Percentiles rank a stretch among this genome's conserved stretches.
These are phyloP conservation scores for Glarea lozoyensis DNA, from an alignment of 495 filamentous ascomycete species.

Conservation along the genomic window DNA sequence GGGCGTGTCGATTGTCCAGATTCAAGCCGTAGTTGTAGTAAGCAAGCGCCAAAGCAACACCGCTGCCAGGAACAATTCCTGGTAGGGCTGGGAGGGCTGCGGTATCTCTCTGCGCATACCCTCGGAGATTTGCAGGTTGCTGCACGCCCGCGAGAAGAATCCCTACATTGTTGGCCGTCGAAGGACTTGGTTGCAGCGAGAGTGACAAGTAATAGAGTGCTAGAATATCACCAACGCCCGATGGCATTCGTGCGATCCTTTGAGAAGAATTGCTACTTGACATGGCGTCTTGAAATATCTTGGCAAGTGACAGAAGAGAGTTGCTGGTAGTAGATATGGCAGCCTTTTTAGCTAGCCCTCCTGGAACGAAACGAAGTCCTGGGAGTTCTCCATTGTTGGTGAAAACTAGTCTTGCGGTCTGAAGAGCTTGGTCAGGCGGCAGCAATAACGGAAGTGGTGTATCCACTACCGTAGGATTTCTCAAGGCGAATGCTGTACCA, in stretches of 20 bases:
- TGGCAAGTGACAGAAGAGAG: slow-evolving; percentile 86
- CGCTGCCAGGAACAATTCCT: slow-evolving; percentile 77
- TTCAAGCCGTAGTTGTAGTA: slow-evolving; percentile 93
- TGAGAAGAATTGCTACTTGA: slow-evolving; percentile 58
- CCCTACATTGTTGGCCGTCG: slow-evolving; percentile 97
- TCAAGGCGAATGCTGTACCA: slow-evolving; percentile 19
- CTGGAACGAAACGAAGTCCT: slow-evolving; percentile 66
- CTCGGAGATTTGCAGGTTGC: slow-evolving; percentile 48
- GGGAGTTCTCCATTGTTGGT: slow-evolving; percentile 61
- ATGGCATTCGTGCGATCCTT: slow-evolving; percentile 48
- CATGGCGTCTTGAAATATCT: slow-evolving; percentile 99
- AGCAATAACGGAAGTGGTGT: slow-evolving; percentile 59
- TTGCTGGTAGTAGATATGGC: slow-evolving; percentile 94
- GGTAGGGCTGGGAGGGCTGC: slow-evolving; percentile 45
- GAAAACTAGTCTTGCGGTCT: slow-evolving; percentile 82
- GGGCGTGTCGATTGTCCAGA: slow-evolving; percentile 86
- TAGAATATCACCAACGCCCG: slow-evolving; percentile 85
- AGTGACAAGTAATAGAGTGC: slow-evolving; percentile 95
- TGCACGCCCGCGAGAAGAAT: slow-evolving; percentile 93
- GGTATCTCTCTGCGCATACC: slow-evolving; percentile 20
- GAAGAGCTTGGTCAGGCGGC: slow-evolving; percentile 72
- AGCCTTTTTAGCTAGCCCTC: slow-evolving; percentile 65
- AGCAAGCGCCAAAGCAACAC: slow-evolving; percentile 76
- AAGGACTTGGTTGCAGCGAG: slow-evolving; percentile 90
- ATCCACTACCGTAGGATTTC: slow-evolving; percentile 15